phyloP scores from a whole-genome alignment of 371 early-diverging fungal genomes.

The Apophysomyces trapeziformis region DNA sequence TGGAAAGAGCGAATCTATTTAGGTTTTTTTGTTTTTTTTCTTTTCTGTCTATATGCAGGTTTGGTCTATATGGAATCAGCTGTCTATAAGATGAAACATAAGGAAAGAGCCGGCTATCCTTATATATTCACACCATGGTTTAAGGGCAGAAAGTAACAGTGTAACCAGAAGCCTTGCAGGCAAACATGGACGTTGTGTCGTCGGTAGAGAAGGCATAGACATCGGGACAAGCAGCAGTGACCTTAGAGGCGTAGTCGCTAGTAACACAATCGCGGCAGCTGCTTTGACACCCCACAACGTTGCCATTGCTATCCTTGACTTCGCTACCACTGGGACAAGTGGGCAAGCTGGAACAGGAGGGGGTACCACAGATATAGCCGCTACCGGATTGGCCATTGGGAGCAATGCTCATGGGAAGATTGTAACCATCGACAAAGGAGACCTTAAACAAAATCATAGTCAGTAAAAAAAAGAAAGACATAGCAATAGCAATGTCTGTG shows the following conservation, averaged over 20 bases:
- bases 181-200: conserved; percentile 28
- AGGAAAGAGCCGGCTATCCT: neutral
- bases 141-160: conserved; percentile 31
- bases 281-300: conserved; percentile 35
- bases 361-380: conserved; percentile 33
- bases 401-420: conserved; percentile 37
- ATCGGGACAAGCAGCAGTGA: conserved; percentile 29
- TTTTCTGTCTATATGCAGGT: neutral
- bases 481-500: neutral
- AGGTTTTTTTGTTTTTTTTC: neutral
- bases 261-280: conserved; percentile 41
- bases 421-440: conserved; percentile 49
- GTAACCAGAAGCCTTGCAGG: conserved; percentile 27
- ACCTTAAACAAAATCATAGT: conserved; percentile 38
- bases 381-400: conserved; percentile 26
- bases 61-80: no score
- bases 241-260: conserved; percentile 30
- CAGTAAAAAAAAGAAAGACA: conserved; percentile 20
- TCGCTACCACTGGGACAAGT: conserved; percentile 37
- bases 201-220: conserved; percentile 42
- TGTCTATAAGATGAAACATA: neutral
- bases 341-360: conserved; percentile 36
- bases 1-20: neutral
- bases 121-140: neutral
- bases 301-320: conserved; percentile 28